Percentiles rank a stretch among this genome's conserved stretches.
Conservation (phyloP, 2,329 filamentous ascomycete genomes). For the Colletotrichum orbiculare region DNA sequence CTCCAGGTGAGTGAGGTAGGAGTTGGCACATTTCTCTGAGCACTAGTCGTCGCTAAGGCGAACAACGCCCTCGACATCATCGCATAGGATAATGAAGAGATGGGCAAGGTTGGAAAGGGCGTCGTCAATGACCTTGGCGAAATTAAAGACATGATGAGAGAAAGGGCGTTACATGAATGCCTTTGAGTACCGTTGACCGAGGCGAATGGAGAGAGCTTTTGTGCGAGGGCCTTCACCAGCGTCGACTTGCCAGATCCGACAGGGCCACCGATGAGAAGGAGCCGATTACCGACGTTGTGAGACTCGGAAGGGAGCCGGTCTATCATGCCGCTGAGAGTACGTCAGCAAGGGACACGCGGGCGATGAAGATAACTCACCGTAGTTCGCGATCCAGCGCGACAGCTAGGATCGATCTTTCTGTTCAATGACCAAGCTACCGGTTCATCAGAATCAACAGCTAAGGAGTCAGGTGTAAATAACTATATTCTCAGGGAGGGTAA, state of each 20-base stretch:
- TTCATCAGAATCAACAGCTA: slow-evolving; percentile 20
- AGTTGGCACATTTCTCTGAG: neutral
- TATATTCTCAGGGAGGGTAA: neutral
- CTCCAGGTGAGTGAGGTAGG: neutral
- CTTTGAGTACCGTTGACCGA: neutral
- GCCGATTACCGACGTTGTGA: neutral
- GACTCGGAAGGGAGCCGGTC: neutral
- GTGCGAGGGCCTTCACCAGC: neutral
- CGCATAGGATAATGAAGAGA: neutral
- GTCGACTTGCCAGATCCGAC: neutral
- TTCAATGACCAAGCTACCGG: neutral
- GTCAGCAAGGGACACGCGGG: neutral
- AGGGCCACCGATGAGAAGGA: neutral
- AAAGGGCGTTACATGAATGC: neutral
- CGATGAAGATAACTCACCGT: neutral
- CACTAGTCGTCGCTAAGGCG: neutral
- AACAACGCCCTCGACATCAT: neutral
- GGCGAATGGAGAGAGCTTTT: slow-evolving; percentile 7
- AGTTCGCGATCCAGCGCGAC: neutral
- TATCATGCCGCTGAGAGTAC: neutral
- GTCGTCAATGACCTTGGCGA: neutral
- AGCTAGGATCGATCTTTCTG: neutral
- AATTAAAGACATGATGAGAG: neutral
- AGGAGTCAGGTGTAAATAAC: neutral
- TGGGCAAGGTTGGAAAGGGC: neutral